phyloP scores from a whole-genome alignment of 139 green algal genomes.

The Chlamydomonas schloesseri region DNA sequence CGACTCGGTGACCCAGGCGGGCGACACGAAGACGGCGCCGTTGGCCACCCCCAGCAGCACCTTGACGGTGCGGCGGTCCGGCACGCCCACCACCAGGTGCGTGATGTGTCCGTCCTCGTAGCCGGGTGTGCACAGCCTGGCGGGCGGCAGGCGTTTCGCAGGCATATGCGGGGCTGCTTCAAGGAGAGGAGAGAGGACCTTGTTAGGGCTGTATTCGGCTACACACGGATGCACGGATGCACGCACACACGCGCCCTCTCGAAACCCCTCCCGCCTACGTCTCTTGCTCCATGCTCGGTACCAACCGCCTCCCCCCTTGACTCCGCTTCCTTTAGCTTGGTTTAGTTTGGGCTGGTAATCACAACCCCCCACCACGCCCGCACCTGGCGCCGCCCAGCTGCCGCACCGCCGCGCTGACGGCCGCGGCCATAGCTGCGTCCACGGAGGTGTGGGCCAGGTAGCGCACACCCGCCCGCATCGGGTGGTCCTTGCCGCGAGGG shows the following conservation, averaged over 20 bases:
- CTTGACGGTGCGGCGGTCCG: constrained; percentile 70
- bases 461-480: neutral
- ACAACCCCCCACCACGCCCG: neutral
- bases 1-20: constrained; percentile 70
- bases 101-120: constrained; percentile 64
- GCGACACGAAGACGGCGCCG: constrained; percentile 68
- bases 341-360: too few relatives aligned
- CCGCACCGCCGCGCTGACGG: constrained; percentile 10
- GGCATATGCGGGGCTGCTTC: neutral
- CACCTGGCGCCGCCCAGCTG: constrained; percentile 39
- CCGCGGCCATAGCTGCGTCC: neutral
- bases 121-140: constrained; percentile 30
- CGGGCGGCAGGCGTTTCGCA: neutral
- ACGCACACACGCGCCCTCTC: too few relatives aligned
- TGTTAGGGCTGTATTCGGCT: neutral
- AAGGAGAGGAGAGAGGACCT: neutral
- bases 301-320: too few relatives aligned
- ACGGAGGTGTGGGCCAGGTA: constrained; percentile 29
- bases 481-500: constrained; percentile 4
- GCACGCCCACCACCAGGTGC: constrained; percentile 70
- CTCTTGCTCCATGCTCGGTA: too few relatives aligned
- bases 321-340: too few relatives aligned
- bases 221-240: too few relatives aligned
- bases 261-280: too few relatives aligned
- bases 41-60: constrained; percentile 73